A percentile compares a stretch with the other conserved stretches of the same genome.
Conservation (phyloP, 2,329 filamentous ascomycete genomes). For the Emericellopsis atlantica region DNA sequence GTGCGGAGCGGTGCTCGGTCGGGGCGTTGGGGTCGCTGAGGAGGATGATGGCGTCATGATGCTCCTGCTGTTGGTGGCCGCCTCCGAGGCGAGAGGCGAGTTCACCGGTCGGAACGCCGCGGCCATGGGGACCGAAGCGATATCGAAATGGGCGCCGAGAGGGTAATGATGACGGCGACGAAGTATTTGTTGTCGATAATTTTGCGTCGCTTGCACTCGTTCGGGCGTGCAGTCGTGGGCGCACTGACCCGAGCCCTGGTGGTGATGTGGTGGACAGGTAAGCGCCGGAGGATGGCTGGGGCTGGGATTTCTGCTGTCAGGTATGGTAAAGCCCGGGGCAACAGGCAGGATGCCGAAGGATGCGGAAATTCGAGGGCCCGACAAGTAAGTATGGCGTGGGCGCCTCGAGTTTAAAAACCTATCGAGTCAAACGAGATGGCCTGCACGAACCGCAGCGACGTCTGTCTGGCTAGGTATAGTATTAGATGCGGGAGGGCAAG, state of each 20-base stretch:
- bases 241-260: background rate
- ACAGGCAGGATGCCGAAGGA: background rate
- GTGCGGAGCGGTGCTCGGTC: constrained; percentile 21
- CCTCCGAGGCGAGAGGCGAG: constrained; percentile 16
- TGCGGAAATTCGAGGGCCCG: background rate
- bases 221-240: too few species aligned
- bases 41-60: constrained; percentile 22
- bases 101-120: constrained; percentile 34
- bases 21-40: constrained; percentile 15
- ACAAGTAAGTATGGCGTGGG: too few species aligned
- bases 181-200: background rate
- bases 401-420: too few species aligned
- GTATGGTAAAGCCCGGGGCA: background rate
- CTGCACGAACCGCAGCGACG: too few species aligned
- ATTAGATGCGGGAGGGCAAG: too few species aligned
- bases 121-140: constrained; percentile 21
- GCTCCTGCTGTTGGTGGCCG: constrained; percentile 13
- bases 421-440: too few species aligned
- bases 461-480: too few species aligned
- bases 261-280: background rate
- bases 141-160: too few species aligned
- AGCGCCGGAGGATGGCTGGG: background rate
- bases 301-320: too few species aligned
- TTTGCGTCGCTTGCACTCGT: too few species aligned
- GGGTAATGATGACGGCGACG: background rate